phyloP scores from a whole-genome alignment of 2,329 filamentous ascomycete genomes.

The Fusarium sp. region DNA sequence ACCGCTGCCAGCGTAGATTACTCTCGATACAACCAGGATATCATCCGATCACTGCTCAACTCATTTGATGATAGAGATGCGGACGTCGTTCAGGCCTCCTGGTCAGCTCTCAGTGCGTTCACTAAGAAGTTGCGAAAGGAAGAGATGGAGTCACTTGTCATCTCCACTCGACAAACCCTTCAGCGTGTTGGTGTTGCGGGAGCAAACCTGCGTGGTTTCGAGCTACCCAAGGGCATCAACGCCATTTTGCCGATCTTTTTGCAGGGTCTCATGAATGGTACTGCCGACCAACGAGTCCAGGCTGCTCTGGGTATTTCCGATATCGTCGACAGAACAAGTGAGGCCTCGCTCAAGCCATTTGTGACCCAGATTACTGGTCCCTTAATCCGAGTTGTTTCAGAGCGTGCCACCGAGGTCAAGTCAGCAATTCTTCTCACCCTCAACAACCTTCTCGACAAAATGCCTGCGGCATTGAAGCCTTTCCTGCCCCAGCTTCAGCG shows the following conservation, averaged over 20 bases:
- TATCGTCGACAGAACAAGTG: constrained; percentile 90
- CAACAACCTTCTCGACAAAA: constrained; percentile 96
- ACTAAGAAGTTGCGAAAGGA: constrained; percentile 93
- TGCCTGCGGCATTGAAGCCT: constrained; percentile 92
- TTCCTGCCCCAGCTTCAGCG: constrained; percentile 96
- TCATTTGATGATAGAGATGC: constrained; percentile 89
- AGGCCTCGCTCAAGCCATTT: constrained; percentile 88
- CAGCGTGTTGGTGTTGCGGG: constrained; percentile 90
- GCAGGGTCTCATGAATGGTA: constrained; percentile 97
- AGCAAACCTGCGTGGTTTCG: constrained; percentile 85
- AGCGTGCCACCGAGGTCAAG: constrained; percentile 95
- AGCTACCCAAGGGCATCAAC: constrained; percentile 94
- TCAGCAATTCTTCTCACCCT: constrained; percentile 92
- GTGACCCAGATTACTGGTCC: constrained; percentile 98
- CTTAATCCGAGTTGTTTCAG: constrained; percentile 95
- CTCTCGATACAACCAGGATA: constrained; percentile 94
- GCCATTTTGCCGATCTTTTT: constrained; percentile 96
- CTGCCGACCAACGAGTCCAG: constrained; percentile 88
- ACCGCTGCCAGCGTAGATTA: constrained; percentile 82
- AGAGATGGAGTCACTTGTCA: constrained; percentile 94
- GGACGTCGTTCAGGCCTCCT: constrained; percentile 87
- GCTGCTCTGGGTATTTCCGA: constrained; percentile 94
- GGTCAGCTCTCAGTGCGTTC: constrained; percentile 85
- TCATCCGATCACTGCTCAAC: constrained; percentile 88
- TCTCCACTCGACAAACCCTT: constrained; percentile 85